These are phyloP conservation scores for Diplodia corticola DNA, from an alignment of 2,329 filamentous ascomycete genomes.

Conservation along the genomic window DNA sequence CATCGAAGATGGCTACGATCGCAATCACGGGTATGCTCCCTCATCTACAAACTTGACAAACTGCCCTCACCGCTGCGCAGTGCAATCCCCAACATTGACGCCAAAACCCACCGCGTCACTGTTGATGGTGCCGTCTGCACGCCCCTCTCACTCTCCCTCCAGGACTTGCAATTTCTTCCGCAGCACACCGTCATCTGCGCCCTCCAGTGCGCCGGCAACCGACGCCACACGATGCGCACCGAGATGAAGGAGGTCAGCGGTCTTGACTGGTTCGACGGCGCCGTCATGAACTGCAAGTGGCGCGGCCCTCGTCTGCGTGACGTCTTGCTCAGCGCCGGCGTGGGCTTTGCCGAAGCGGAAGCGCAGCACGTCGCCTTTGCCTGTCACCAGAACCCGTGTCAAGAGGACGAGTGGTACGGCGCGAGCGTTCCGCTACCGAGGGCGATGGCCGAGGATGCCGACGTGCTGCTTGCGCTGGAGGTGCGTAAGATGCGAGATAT, in stretches of 20 bases:
- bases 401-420: constrained; percentile 61
- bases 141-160: constrained; percentile 48
- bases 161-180: constrained; percentile 50
- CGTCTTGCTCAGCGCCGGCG: constrained; percentile 50
- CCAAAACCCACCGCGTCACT: constrained; percentile 44
- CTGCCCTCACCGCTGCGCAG: constrained; percentile 14
- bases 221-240: constrained; percentile 62
- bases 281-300: constrained; percentile 63
- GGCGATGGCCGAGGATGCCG: constrained; percentile 46
- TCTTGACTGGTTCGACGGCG: constrained; percentile 62
- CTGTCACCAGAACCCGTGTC: constrained; percentile 52
- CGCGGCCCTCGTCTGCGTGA: constrained; percentile 55
- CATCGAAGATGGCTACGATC: constrained; percentile 52
- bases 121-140: constrained; percentile 53
- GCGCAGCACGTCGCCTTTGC: constrained; percentile 60
- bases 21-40: constrained; percentile 52
- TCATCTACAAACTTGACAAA: not conserved
- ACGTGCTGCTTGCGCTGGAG: constrained; percentile 51
- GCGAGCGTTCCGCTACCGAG: constrained; percentile 53
- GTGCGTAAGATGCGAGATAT: constrained; percentile 25
- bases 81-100: constrained; percentile 51
- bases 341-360: constrained; percentile 32
- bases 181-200: constrained; percentile 59
- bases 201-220: constrained; percentile 61
- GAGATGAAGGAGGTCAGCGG: constrained; percentile 59